Percentiles rank a stretch among this genome's conserved stretches.
These are phyloP conservation scores for Cladosporium sp. DNA, from an alignment of 2,329 filamentous ascomycete species.

Conservation along the genomic window DNA sequence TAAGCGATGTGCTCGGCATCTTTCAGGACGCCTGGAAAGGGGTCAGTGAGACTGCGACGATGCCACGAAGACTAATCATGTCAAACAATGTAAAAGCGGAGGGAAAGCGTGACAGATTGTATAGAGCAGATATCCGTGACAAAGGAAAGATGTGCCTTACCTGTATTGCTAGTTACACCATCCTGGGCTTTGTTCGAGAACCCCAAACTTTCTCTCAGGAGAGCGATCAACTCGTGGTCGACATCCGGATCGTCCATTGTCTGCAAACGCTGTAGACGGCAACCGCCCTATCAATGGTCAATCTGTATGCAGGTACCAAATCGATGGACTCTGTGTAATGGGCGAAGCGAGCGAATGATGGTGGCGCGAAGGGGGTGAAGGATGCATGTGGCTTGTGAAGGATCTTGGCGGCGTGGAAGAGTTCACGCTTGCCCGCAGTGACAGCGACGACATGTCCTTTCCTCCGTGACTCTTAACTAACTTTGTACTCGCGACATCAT, in stretches of 20 bases:
- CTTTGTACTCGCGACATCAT: not conserved
- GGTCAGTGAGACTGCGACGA: not conserved
- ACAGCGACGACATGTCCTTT: not conserved
- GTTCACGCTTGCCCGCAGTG: not conserved
- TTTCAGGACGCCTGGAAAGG: constrained; percentile 68
- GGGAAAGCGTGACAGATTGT: not conserved
- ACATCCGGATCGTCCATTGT: constrained; percentile 91
- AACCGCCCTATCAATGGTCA: not conserved
- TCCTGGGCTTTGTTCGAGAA: constrained; percentile 29
- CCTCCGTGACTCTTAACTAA: not conserved
- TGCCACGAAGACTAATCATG: not conserved
- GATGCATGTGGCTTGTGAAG: constrained; percentile 12
- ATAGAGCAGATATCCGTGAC: not conserved
- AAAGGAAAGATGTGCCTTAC: constrained; percentile 27
- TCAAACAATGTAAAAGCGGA: too few species aligned
- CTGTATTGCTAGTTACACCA: constrained; percentile 36
- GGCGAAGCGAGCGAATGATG: constrained; percentile 17
- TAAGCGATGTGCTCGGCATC: constrained; percentile 85
- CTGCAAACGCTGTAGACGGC: not conserved
- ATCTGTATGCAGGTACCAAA: constrained; percentile 16
- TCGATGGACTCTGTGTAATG: constrained; percentile 8
- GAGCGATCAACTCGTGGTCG: constrained; percentile 81
- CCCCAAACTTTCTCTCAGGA: constrained; percentile 78
- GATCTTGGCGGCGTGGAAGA: constrained; percentile 6
- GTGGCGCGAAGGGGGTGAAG: constrained; percentile 6